A percentile compares a stretch with the other conserved stretches of the same genome.
Evolutionary conservation across 2,329 filamentous ascomycete genomes (phyloP).

Genomic region (Calonectria ilicicola): DNA sequence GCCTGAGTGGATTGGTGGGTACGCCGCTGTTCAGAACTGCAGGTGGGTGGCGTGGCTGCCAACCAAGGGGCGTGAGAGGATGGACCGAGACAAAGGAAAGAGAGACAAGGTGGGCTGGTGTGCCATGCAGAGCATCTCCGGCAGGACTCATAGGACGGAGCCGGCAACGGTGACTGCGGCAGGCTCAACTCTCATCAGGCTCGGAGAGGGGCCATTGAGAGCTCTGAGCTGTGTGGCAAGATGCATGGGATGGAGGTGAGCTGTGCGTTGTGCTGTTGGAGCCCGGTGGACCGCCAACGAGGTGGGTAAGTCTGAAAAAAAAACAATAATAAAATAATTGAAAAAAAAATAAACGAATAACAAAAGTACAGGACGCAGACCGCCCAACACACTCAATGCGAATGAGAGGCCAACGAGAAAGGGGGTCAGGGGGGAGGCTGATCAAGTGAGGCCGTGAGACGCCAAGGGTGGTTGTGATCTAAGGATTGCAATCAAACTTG

Average conservation of each 20-base stretch:
- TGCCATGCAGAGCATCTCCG: conserved; percentile 5
- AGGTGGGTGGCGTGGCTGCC: conserved; percentile 13
- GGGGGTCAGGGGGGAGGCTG: not conserved
- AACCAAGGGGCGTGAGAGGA: not conserved
- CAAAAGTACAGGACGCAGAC: not conserved
- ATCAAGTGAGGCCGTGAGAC: not conserved
- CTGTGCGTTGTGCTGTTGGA: conserved; percentile 7
- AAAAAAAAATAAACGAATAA: not conserved
- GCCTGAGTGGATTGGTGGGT: conserved; percentile 15
- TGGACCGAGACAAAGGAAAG: not conserved
- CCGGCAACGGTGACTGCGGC: not conserved
- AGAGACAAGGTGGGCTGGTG: conserved; percentile 11
- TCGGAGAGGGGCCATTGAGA: not conserved
- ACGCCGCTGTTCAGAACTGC: conserved; percentile 2
- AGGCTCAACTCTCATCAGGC: conserved; percentile 4
- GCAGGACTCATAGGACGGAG: not conserved
- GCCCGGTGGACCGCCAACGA: conserved; percentile 4
- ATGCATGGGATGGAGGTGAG: not conserved
- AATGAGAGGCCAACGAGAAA: not conserved
- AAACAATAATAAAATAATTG: not conserved
- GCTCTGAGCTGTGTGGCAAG: conserved; percentile 4
- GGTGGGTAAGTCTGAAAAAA: conserved; percentile 5
- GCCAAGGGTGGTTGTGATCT: not conserved
- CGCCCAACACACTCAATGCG: not conserved
- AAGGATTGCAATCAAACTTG: not conserved